Evolutionary conservation across 495 filamentous ascomycete genomes (phyloP).

Genomic region (Alectoria sarmentosa): DNA sequence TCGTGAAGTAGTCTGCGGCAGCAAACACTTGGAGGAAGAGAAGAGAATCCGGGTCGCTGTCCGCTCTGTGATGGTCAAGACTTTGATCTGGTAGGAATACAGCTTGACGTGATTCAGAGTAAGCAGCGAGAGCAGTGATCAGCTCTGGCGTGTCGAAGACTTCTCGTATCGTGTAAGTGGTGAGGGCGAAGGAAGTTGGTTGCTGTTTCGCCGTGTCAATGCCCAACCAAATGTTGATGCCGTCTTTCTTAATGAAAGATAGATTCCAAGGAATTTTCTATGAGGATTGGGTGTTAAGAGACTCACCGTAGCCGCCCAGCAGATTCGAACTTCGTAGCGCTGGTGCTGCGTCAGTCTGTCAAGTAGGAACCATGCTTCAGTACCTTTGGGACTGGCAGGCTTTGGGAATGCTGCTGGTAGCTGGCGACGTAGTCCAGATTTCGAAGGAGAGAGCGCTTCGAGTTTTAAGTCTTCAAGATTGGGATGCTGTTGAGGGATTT

Average conservation of each 20-base stretch:
- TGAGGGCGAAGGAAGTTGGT: slow-evolving; percentile 75
- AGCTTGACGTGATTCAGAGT: slow-evolving; percentile 47
- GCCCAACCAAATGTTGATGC: neutral
- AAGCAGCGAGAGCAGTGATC: slow-evolving; percentile 55
- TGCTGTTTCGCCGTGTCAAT: slow-evolving; percentile 47
- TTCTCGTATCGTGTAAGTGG: slow-evolving; percentile 50
- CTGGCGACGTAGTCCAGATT: slow-evolving; percentile 48
- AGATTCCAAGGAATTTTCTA: neutral
- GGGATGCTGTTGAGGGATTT: slow-evolving; percentile 48
- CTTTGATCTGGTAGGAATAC: neutral
- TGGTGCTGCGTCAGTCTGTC: slow-evolving; percentile 61
- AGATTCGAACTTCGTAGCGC: slow-evolving; percentile 87
- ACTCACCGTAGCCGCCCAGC: slow-evolving; percentile 88
- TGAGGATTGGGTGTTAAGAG: neutral
- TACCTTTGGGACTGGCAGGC: slow-evolving; percentile 44
- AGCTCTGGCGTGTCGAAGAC: slow-evolving; percentile 55
- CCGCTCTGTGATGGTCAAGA: neutral
- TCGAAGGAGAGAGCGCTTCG: slow-evolving; percentile 51
- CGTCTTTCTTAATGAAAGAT: neutral
- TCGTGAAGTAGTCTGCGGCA: slow-evolving; percentile 76
- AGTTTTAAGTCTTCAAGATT: slow-evolving; percentile 59
- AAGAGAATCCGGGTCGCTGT: slow-evolving; percentile 22
- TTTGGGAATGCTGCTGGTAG: slow-evolving; percentile 62
- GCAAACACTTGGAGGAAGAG: slow-evolving; percentile 74
- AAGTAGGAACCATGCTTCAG: slow-evolving; percentile 76